Evolutionary conservation across 805 yeast genomes (phyloP), one percentile per base, ranked within the genome.

Genomic region (Kodamaea kakaduensis): DNA sequence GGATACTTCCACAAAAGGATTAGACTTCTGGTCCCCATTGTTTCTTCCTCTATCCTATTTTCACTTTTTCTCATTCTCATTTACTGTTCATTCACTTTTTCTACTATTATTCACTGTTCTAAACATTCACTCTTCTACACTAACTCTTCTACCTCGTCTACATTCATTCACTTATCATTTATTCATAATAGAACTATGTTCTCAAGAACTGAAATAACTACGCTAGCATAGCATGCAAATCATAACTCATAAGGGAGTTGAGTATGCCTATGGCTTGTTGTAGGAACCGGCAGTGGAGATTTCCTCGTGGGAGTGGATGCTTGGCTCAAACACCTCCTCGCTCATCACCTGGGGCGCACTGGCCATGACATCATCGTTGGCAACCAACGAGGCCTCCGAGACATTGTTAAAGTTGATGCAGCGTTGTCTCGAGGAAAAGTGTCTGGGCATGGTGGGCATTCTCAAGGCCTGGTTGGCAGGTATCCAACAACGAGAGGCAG

Each of bases 401-500:
- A 47, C 37, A 40, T 53, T 59, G 52, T 59, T 61, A 38, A 61
- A 52, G 50, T 59, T 58, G 24, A 64, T 51, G 26, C 49, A 52
- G 42, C 66, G 52, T 39, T 62, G 67, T 36, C 50, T 52, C 1
- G 67, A 59, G 20, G 69, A 61, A 31, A 64, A 65, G 37, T 43
- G 50, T 43, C 70, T 54, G 29, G 39, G 34, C 16, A 43, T 36
- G 36, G 38, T 37, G n/a, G n/a, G n/a, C 17, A 38, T 40, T 36
- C 28, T 34, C 29, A 33, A 22, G 29, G 34, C 25, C 32, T 45
- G 46, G 32, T 53, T 56, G 24, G 50, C 44, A 30, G 68, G 67
- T 17, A 66, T 46, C 71, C 71, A 66, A 48, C 69, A 64, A 41
- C 68, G 60, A 31, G 69, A 50, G 35, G 71, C 67, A 31, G 72